Percentiles rank a stretch among this genome's conserved stretches.
Evolutionary conservation across 179 eudicot species (phyloP).

Genomic region (Corrigiola litoralis): DNA sequence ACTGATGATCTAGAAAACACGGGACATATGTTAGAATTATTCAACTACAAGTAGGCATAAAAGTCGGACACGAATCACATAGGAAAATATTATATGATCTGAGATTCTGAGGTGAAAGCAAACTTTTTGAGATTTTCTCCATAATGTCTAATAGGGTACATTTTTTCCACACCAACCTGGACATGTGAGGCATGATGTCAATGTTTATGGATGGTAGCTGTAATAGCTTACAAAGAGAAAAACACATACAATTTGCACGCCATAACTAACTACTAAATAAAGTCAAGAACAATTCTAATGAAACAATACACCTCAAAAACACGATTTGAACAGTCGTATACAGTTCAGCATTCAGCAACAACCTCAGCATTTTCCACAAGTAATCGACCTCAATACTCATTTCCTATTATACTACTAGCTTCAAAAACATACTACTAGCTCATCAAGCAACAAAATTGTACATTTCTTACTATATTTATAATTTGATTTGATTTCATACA

Average conservation of each 20-base stretch:
- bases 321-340: neutral
- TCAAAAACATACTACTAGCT: too few species aligned
- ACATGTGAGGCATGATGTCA: neutral
- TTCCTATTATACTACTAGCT: too few species aligned
- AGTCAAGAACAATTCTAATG: neutral
- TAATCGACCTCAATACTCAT: too few species aligned
- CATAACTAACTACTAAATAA: neutral
- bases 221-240: neutral
- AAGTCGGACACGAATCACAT: neutral
- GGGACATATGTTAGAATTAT: too few species aligned
- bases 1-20: too few species aligned
- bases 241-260: neutral
- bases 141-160: neutral
- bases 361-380: too few species aligned
- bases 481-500: neutral
- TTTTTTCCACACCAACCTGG: neutral
- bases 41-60: neutral
- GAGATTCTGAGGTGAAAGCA: neutral
- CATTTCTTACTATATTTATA: too few species aligned
- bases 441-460: too few species aligned
- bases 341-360: too few species aligned
- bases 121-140: neutral
- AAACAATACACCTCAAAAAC: neutral
- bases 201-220: constrained; percentile 5
- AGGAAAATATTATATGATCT: too few species aligned